phyloP scores from a whole-genome alignment of 768 basidiomycete species.

The Russula foetens region DNA sequence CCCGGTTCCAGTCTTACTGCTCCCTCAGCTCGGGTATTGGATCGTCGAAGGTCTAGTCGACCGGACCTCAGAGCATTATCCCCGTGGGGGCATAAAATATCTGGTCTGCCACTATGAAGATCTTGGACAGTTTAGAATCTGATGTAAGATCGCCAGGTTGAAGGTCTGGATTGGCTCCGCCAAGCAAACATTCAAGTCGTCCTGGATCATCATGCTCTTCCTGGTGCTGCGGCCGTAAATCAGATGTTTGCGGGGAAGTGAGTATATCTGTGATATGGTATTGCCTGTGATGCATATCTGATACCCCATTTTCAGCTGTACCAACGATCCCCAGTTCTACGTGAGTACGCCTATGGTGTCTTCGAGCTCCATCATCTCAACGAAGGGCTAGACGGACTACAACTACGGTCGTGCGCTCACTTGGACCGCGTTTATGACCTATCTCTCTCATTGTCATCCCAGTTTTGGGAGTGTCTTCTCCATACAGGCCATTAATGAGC shows the following conservation, averaged over 20 bases:
- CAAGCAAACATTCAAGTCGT: slow-evolving; percentile 59
- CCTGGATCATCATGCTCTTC: slow-evolving; percentile 62
- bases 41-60: slow-evolving; percentile 67
- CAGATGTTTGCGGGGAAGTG: slow-evolving; percentile 68
- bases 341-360: slow-evolving; percentile 31
- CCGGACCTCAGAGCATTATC: slow-evolving; percentile 50
- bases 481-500: slow-evolving; percentile 74
- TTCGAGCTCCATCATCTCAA: not conserved
- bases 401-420: slow-evolving; percentile 73
- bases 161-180: slow-evolving; percentile 52
- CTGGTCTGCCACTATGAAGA: slow-evolving; percentile 36
- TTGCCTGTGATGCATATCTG: not conserved
- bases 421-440: slow-evolving; percentile 79
- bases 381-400: slow-evolving; percentile 42
- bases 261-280: slow-evolving; percentile 15
- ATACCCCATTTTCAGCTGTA: slow-evolving; percentile 40
- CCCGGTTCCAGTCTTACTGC: not conserved
- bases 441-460: slow-evolving; percentile 61
- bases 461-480: slow-evolving; percentile 56
- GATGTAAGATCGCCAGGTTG: slow-evolving; percentile 34
- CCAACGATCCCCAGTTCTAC: slow-evolving; percentile 62
- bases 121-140: not conserved
- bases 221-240: slow-evolving; percentile 53
- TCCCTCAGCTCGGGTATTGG: slow-evolving; percentile 68
- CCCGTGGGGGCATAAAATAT: slow-evolving; percentile 58